Base-by-base conservation (phyloP, 2,329 filamentous ascomycete genomes). In the Graphiopsis chlorocephala region DNA sequence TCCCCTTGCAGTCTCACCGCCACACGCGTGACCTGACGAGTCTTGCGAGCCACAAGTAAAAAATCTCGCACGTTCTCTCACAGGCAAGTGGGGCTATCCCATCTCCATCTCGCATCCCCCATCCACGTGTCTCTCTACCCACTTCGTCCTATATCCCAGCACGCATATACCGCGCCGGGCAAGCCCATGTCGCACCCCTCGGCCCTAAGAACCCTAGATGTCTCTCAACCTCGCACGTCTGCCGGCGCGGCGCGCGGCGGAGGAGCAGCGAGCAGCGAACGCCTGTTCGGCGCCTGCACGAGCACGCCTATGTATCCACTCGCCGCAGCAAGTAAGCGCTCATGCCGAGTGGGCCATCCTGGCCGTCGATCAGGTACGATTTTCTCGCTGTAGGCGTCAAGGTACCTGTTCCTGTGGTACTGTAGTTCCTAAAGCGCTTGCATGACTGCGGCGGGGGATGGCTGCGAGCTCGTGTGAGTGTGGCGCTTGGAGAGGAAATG, bases 221-320 rank as follows among this genome's bases (percentile, higher is more conserved):
- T 47, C 38, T 48, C 26, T 60, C 57, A 29, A 47, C 20, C n/a
- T 31, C 20, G 35, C 35, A 5, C 56, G 56, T 23, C 28, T 56
- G 29, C 28, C n/a, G n/a, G n/a, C 52, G 57, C 57, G 29, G 52
- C 20, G 10, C 20, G 33, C 33, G 33, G 33, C 33, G 33, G 15
- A 38, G 33, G 33, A 38, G 45, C 20, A 20, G 2, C n/a, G 4
- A 48, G 29, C 28, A 33, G 29, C 35, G 57, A 60, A 60, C 57
- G 25, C 57, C 38, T 48, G 57, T 60, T 60, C 57, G 57, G 57
- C 57, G 57, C 38, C 57, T 47, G 57, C 57, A 60, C 28, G 57
- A 29, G 28, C 33, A 57, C 31, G 12, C 31, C 47, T n/a, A 17
- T n/a, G 26, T 17, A 42, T 45, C 35, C 33, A 20, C 35, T 58